These are phyloP conservation scores for Sarocladiaceae sp. DNA, from an alignment of 2,329 filamentous ascomycete species.

Conservation along the genomic window DNA sequence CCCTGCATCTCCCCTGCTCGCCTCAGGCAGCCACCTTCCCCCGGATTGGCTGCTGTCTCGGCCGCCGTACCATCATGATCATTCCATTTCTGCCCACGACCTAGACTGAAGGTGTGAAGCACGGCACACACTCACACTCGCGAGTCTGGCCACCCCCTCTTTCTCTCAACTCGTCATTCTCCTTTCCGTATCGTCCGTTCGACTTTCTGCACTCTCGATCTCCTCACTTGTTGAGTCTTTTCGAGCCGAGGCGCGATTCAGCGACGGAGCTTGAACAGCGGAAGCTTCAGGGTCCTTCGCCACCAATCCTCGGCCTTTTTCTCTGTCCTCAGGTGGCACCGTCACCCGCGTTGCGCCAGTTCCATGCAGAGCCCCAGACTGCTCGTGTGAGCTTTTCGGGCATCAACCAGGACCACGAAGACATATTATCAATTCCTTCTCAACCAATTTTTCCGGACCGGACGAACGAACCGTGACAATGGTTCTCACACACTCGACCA, in stretches of 20 bases:
- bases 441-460: neutral
- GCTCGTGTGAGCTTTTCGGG: constrained; percentile 5
- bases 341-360: constrained; percentile 4
- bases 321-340: constrained; percentile 3
- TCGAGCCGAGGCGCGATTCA: neutral
- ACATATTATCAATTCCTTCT: constrained; percentile 5
- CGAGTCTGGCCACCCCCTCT: constrained; percentile 9
- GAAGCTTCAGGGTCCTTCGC: neutral
- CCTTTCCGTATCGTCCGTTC: neutral
- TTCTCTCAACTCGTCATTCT: neutral
- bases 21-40: constrained; percentile 6
- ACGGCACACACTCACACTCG: constrained; percentile 6
- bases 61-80: constrained; percentile 7
- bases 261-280: neutral
- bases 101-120: constrained; percentile 8
- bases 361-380: constrained; percentile 2
- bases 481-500: constrained; percentile 59
- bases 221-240: neutral
- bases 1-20: neutral
- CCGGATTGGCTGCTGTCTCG: constrained; percentile 1
- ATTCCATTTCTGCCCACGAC: constrained; percentile 8
- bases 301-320: constrained; percentile 1
- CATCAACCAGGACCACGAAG: neutral
- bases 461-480: constrained; percentile 31
- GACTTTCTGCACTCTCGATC: neutral